Base-by-base conservation (phyloP, 2,329 filamentous ascomycete genomes). In the Diaporthe aspalathi region DNA sequence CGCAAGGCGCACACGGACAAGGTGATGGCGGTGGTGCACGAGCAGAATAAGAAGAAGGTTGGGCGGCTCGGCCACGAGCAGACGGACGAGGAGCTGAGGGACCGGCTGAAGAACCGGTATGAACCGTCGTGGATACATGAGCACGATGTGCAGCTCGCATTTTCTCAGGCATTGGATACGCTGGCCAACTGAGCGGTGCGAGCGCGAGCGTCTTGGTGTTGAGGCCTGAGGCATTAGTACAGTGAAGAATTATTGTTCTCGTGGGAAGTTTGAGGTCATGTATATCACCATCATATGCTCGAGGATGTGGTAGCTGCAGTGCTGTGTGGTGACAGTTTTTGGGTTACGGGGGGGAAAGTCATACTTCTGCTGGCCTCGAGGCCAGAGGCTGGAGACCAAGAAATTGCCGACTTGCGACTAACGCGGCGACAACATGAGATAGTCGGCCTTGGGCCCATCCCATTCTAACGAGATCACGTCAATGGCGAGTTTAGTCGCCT, bases 121-220 rank as follows among this genome's bases (percentile, higher is more conserved):
- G 79, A 84, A 68, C 80, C 80, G 6, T 78, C 75, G 20, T 86
- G 84, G 84, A 78, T 86, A 38, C 82, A 83, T 24, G 84, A 85
- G 73, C 84, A 86, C 75, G 82, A 86, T 75, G 84, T 85, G 11
- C 78, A 82, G 66, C 74, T 74, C 12, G 78, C 81, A 14, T 85
- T 84, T 32, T n/a, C 47, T 1, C 32, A 43, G 49, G 67, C 68
- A 5, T 92, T 68, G 52, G 52, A 27, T 1, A 24, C 38, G 7
- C 12, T 49, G 32, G 50, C 17, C 4, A 17, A 57, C 17, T 68
- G 52, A 57, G 16, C 20, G 75, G 84, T 24, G 22, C 6, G 20
- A 22, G 17, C 5, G 12, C 29, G n/a, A n/a, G n/a, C n/a, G n/a
- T n/a, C n/a, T n/a, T n/a, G n/a, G n/a, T n/a, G n/a, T n/a, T n/a